These are phyloP conservation scores for Funneliformis caledonium DNA, from an alignment of 371 early-diverging fungal species.

Conservation along the genomic window DNA sequence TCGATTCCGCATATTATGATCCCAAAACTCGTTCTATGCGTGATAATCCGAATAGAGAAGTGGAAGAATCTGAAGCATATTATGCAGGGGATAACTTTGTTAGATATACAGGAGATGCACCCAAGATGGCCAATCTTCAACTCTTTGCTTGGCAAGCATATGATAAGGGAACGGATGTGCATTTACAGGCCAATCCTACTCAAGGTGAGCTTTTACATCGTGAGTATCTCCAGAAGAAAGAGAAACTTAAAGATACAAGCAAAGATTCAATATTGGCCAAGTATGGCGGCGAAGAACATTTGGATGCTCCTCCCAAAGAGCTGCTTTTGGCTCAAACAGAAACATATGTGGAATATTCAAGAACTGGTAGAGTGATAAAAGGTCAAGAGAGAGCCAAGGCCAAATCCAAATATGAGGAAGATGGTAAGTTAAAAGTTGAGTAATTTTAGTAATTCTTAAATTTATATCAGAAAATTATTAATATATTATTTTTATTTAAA, in stretches of 20 bases:
- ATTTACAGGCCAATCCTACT: conserved; percentile 94
- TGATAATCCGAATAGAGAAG: conserved; percentile 86
- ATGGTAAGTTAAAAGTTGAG: conserved; percentile 59
- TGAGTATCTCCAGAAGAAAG: conserved; percentile 85
- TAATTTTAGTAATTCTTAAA: conserved; percentile 4
- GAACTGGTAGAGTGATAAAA: conserved; percentile 86
- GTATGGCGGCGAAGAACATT: conserved; percentile 95
- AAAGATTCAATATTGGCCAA: conserved; percentile 81
- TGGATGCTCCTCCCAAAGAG: conserved; percentile 87
- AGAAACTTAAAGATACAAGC: conserved; percentile 68
- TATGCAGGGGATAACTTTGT: conserved; percentile 94
- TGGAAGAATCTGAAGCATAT: conserved; percentile 57
- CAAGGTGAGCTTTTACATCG: conserved; percentile 88
- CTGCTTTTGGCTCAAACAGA: conserved; percentile 88
- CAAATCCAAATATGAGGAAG: conserved; percentile 90
- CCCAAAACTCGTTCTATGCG: conserved; percentile 99
- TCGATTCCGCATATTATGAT: conserved; percentile 96
- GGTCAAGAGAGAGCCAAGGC: conserved; percentile 81
- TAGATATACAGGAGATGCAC: conserved; percentile 84
- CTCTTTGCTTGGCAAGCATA: conserved; percentile 93
- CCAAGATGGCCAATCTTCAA: conserved; percentile 82
- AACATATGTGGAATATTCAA: conserved; percentile 95
- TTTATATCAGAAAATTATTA: conserved; percentile 30
- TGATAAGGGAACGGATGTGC: conserved; percentile 83
- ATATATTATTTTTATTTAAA: conserved; percentile 24